Evolutionary conservation across 495 filamentous ascomycete genomes (phyloP), one percentile per base, ranked within the genome.

Genomic region (Aspergillus baeticus): DNA sequence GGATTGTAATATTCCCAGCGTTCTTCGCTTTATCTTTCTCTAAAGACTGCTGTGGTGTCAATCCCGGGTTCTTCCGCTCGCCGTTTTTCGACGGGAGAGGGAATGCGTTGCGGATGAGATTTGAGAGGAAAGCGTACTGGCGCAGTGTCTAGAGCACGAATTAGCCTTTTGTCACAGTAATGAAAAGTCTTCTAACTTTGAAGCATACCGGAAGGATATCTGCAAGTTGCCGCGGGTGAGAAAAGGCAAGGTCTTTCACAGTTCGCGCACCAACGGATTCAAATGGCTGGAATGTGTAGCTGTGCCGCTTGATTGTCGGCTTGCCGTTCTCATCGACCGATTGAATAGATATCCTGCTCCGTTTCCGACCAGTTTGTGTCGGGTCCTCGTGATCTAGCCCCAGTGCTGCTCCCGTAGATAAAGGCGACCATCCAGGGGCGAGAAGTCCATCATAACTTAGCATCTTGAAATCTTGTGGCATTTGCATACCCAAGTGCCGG

Each of bases 191-290:
- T 17, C n/a, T 3, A 3, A 21, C 17, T n/a, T 17, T 22, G 15
- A 8, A 21, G 54, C 71, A 45, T 69, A 78, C 75, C 14, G 87
- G 91, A 21, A 97, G 76, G 50, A 96, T 84, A 36, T 81, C 81
- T 22, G 92, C 73, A 13, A 98, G 73, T 63, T 97, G 91, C 47
- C 86, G 82, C 2, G 94, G 94, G 65, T 98, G 94, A 1, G 85
- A 83, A 62, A 98, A 96, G 1, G 89, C 86, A 8, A 97, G 72
- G 18, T 89, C 81, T 35, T 80, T 81, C 21, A 98, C 66, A 2
- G 78, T 80, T 34, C 84, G 78, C 4, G 88, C 88, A 46, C 82
- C 87, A 14, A 88, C 84, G 2, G 83, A 77, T 56, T 90, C 87
- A 48, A 87, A 80, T 2, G 89, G 78, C 56, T 84, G 85, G 38